These are phyloP conservation scores for Amaranthus tricolor DNA, from an alignment of 179 eudicot species.

Conservation along the genomic window DNA sequence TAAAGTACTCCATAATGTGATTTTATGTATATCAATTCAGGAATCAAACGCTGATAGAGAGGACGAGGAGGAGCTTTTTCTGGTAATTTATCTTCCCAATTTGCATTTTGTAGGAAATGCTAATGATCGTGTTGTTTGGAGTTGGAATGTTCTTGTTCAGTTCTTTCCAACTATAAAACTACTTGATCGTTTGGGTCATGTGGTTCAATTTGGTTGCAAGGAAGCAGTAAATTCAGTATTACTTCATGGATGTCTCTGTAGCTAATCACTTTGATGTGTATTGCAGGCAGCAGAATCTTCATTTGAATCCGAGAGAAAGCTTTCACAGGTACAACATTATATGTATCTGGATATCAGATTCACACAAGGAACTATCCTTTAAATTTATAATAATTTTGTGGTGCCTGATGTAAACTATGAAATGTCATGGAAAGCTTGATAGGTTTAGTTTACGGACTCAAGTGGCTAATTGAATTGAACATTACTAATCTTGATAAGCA, in stretches of 20 bases:
- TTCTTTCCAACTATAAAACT: not conserved
- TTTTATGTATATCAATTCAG: slow-evolving; percentile 15
- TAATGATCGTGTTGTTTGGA: not conserved
- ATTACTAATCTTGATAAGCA: not conserved
- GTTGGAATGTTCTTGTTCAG: not conserved
- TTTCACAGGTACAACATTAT: slow-evolving; percentile 26
- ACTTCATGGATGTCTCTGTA: slow-evolving; percentile 1
- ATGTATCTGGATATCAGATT: not conserved
- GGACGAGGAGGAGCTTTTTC: slow-evolving; percentile 13
- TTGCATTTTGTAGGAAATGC: not conserved
- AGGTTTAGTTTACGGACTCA: not conserved
- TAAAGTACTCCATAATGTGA: not conserved
- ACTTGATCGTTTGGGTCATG: slow-evolving; percentile 6
- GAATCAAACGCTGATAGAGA: slow-evolving; percentile 11
- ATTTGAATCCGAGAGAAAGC: slow-evolving; percentile 14
- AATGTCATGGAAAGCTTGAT: not conserved
- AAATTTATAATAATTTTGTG: not conserved
- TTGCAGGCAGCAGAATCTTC: slow-evolving; percentile 26
- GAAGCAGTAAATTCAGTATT: not conserved
- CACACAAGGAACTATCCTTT: slow-evolving; percentile 12
- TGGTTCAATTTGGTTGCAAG: not conserved
- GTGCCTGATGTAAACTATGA: not conserved
- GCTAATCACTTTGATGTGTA: not conserved
- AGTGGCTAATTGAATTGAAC: not conserved
- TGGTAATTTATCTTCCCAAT: slow-evolving; percentile 10